These are phyloP conservation scores for Waltergamsia citrina DNA, from an alignment of 2,329 filamentous ascomycete genomes.

Conservation along the genomic window DNA sequence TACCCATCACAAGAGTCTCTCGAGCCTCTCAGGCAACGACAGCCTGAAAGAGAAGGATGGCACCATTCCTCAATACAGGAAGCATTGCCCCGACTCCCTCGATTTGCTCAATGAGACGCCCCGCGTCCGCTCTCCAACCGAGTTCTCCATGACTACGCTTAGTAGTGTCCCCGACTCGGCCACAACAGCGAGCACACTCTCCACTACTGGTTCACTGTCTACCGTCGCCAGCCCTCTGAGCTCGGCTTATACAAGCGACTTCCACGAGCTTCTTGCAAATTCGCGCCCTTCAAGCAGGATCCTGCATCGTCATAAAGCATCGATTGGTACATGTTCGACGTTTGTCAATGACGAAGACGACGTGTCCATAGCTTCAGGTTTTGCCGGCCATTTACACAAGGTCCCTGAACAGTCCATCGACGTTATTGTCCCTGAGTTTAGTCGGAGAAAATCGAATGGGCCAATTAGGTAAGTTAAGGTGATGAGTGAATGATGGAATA, in stretches of 20 bases:
- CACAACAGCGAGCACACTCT: too few relatives aligned
- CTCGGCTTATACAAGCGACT: conserved; percentile 22
- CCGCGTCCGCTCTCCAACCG: conserved; percentile 19
- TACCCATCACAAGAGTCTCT: too few relatives aligned
- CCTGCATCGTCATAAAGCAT: conserved; percentile 21
- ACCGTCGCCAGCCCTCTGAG: conserved; percentile 25
- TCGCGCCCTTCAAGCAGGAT: conserved; percentile 16
- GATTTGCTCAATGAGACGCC: conserved; percentile 9
- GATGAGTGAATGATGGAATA: background rate
- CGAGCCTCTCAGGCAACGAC: too few relatives aligned
- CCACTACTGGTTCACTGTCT: conserved; percentile 23
- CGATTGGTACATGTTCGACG: conserved; percentile 25
- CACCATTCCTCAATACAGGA: conserved; percentile 4
- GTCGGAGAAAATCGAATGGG: too few relatives aligned
- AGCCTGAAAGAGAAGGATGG: too few relatives aligned
- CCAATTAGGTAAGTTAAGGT: background rate
- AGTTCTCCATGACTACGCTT: conserved; percentile 26
- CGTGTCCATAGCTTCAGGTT: too few relatives aligned
- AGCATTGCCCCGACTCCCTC: conserved; percentile 15
- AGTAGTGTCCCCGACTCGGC: conserved; percentile 28
- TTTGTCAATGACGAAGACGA: conserved; percentile 27
- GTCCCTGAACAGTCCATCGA: background rate
- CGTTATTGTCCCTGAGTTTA: too few relatives aligned
- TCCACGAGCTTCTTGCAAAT: conserved; percentile 19
- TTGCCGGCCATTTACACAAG: too few relatives aligned